These are phyloP conservation scores for Kodamaea suecica DNA, from an alignment of 1,139 yeast species.

Conservation along the genomic window DNA sequence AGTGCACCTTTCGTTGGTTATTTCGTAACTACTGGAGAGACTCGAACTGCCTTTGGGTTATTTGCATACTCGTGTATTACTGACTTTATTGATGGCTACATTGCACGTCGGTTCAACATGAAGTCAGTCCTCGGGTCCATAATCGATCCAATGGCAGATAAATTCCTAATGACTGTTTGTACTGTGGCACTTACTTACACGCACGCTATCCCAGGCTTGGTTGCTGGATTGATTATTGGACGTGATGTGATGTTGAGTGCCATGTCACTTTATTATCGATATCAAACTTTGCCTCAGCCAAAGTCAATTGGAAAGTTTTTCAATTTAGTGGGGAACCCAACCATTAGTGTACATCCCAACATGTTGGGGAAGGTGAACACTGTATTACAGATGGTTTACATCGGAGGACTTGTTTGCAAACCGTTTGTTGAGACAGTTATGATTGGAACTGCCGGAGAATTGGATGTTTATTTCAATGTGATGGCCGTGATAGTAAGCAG, in stretches of 20 bases:
- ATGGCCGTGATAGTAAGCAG: conserved; percentile 55
- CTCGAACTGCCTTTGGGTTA: conserved; percentile 62
- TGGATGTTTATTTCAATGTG: conserved; percentile 17
- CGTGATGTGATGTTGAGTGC: conserved; percentile 75
- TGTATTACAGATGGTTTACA: conserved; percentile 84
- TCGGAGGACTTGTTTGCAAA: conserved; percentile 69
- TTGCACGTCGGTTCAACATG: conserved; percentile 78
- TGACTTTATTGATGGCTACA: conserved; percentile 86
- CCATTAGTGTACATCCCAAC: conserved; percentile 91
- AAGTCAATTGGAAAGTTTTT: conserved; percentile 68
- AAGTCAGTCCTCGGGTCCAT: conserved; percentile 85
- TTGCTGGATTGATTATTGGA: conserved; percentile 78
- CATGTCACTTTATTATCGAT: conserved; percentile 75
- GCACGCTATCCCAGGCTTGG: conserved; percentile 61
- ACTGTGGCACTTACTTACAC: conserved; percentile 73
- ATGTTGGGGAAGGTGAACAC: conserved; percentile 84
- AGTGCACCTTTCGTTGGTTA: conserved; percentile 86
- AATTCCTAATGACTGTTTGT: conserved; percentile 80
- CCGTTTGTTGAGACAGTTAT: conserved; percentile 49
- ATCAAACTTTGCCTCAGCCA: conserved; percentile 70
- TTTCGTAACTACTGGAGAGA: conserved; percentile 59
- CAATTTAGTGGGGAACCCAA: conserved; percentile 70
- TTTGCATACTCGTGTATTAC: conserved; percentile 86
- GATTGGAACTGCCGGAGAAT: conserved; percentile 9
- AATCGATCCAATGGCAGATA: conserved; percentile 94